Base-by-base conservation (phyloP, 2,329 filamentous ascomycete species). In the Trichoderma arundinaceum region DNA sequence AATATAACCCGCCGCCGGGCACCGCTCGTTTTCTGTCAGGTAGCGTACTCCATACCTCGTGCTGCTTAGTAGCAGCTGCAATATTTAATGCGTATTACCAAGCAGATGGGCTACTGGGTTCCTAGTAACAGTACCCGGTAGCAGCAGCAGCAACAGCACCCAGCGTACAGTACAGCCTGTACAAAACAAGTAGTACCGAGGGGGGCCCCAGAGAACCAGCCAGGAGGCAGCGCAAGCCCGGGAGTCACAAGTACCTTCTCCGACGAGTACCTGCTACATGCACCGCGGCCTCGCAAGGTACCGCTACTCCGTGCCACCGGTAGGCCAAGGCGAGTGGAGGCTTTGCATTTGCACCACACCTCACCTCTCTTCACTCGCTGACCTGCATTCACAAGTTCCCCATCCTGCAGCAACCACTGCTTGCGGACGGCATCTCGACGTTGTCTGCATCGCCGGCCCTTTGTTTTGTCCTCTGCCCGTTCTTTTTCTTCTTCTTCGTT, bases 311-410 rank as follows among this genome's bases (percentile, higher is more conserved):
- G 46, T 46, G 44, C 43, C 56, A n/a, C 43, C 17, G 44, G 28
- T 43, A 28, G 43, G 32, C 49, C 49, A 54, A 54, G 51, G 10
- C 9, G 41, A 35, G 60, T 63, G 60, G 60, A 63, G 59, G 59
- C 60, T 53, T 63, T 53, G 60, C 60, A 63, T 53, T 63, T 53
- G 60, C 60, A 63, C 60, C 60, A 63, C 60, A 63, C 60, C 49
- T 63, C 60, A 63, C 60, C 60, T 63, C 60, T 63, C 60, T 63
- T 53, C 58, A 13, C 60, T 63, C 60, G 60, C 61, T 64, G 61
- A 64, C 61, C 61, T 64, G 61, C 61, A 64, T 64, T 64, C 53
- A 56, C 48, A 51, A 56, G 61, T 64, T 56, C 61, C 63, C 63
- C 63, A 65, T 65, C 56, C 63, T 61, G 61, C 61, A 64, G 61